Evolutionary conservation across 2,329 filamentous ascomycete species (phyloP).

Genomic region (Furcasterigmium furcatum): DNA sequence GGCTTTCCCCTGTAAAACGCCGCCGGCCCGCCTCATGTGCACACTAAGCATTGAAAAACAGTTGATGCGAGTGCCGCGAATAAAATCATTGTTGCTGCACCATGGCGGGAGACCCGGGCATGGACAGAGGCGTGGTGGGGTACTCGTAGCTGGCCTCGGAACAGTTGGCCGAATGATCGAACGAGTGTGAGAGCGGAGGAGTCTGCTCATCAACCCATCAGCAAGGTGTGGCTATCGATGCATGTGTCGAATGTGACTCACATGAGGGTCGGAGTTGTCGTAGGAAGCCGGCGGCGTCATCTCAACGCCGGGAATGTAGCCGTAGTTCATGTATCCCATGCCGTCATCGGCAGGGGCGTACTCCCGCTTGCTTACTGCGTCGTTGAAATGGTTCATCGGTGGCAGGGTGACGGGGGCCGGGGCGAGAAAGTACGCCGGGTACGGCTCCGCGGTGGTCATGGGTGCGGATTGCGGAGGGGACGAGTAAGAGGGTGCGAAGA

Average conservation of each 20-base stretch:
- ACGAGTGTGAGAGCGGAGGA: constrained; percentile 72
- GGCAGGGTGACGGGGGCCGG: constrained; percentile 58
- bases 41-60: too few species aligned
- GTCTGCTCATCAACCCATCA: constrained; percentile 58
- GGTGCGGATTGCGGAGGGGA: constrained; percentile 28
- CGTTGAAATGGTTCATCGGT: constrained; percentile 60
- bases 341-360: constrained; percentile 53
- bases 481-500: constrained; percentile 57
- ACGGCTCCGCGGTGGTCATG: constrained; percentile 49
- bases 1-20: too few species aligned
- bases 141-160: constrained; percentile 60
- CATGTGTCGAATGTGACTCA: constrained; percentile 53
- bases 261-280: constrained; percentile 69
- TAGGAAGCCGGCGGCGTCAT: constrained; percentile 59
- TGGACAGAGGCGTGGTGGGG: constrained; percentile 69
- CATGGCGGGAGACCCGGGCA: constrained; percentile 64
- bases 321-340: constrained; percentile 66
- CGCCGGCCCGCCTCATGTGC: too few species aligned
- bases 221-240: constrained; percentile 33
- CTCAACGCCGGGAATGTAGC: constrained; percentile 62
- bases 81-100: constrained; percentile 25
- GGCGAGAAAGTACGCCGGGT: constrained; percentile 54
- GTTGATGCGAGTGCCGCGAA: too few species aligned
- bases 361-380: constrained; percentile 65
- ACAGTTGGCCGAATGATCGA: constrained; percentile 63